A percentile compares a stretch with the other conserved stretches of the same genome.
Evolutionary conservation across 805 yeast genomes (phyloP).

Genomic region (Lipomyces yamadae): DNA sequence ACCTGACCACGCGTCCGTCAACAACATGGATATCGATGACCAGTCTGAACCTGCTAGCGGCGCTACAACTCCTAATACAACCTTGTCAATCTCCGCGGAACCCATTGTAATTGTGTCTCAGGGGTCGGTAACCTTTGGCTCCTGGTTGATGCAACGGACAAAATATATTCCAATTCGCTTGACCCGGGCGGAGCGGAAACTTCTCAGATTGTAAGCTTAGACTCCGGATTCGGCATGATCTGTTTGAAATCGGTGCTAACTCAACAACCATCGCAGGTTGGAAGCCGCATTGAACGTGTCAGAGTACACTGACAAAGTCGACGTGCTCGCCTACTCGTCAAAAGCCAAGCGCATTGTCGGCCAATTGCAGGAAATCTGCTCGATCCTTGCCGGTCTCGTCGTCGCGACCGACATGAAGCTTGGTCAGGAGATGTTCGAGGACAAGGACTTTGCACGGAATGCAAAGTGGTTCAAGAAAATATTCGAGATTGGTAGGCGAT

Average conservation of each 20-base stretch:
- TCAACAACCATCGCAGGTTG: slow-evolving; percentile 6
- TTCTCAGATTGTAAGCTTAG: slow-evolving; percentile 53
- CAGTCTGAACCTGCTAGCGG: slow-evolving; percentile 16
- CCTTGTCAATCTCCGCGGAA: slow-evolving; percentile 21
- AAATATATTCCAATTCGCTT: slow-evolving; percentile 71
- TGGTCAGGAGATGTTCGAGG: slow-evolving; percentile 67
- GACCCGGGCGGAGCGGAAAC: slow-evolving; percentile 68
- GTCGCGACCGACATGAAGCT: slow-evolving; percentile 75
- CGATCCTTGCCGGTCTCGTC: slow-evolving; percentile 76
- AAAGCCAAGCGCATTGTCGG: slow-evolving; percentile 72
- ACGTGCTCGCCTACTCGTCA: slow-evolving; percentile 66
- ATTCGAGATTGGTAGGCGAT: slow-evolving; percentile 79
- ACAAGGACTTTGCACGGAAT: slow-evolving; percentile 70
- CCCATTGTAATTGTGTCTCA: slow-evolving; percentile 35
- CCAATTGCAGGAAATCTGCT: slow-evolving; percentile 75
- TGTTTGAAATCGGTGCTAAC: background rate
- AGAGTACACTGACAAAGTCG: slow-evolving; percentile 80
- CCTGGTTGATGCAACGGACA: slow-evolving; percentile 40
- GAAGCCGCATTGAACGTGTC: slow-evolving; percentile 81
- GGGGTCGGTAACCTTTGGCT: slow-evolving; percentile 35
- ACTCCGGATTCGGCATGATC: background rate
- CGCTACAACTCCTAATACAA: slow-evolving; percentile 25
- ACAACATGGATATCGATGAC: slow-evolving; percentile 35
- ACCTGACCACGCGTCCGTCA: slow-evolving; percentile 29
- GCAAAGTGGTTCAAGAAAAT: slow-evolving; percentile 72